Evolutionary conservation across 1,284 basidiomycete species (phyloP).

Genomic region (Irpex lacteus): DNA sequence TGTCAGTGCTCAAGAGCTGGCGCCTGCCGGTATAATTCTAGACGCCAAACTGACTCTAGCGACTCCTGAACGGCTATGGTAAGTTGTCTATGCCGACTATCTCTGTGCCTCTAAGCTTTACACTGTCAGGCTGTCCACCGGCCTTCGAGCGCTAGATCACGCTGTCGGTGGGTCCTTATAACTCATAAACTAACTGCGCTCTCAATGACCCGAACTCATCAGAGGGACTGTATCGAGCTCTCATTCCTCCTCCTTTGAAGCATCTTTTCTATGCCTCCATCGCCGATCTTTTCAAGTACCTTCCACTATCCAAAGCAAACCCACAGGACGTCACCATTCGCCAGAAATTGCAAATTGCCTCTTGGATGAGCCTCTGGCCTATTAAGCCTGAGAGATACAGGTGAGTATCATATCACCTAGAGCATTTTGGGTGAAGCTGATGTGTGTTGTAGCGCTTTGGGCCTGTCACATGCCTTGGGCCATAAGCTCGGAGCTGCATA

Average conservation of each 20-base stretch:
- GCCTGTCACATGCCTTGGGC: slow-evolving; percentile 72
- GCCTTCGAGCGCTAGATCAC: slow-evolving; percentile 77
- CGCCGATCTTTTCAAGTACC: slow-evolving; percentile 70
- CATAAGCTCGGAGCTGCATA: slow-evolving; percentile 78
- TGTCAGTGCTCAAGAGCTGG: slow-evolving; percentile 51
- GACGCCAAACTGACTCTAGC: slow-evolving; percentile 73
- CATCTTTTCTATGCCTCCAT: slow-evolving; percentile 65
- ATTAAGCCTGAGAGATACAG: slow-evolving; percentile 51
- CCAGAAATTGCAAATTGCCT: slow-evolving; percentile 70
- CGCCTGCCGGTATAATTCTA: slow-evolving; percentile 71
- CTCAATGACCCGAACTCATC: not conserved
- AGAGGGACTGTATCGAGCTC: slow-evolving; percentile 71
- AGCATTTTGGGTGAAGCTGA: not conserved
- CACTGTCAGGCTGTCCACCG: slow-evolving; percentile 66
- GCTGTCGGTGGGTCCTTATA: slow-evolving; percentile 51
- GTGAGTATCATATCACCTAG: slow-evolving; percentile 33
- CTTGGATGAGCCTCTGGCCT: slow-evolving; percentile 82
- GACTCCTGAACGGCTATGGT: slow-evolving; percentile 79
- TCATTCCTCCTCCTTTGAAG: slow-evolving; percentile 58
- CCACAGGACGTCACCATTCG: slow-evolving; percentile 56
- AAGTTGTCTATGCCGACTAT: slow-evolving; percentile 11
- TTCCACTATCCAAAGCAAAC: slow-evolving; percentile 62
- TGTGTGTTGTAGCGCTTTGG: slow-evolving; percentile 47
- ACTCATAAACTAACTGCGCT: not conserved
- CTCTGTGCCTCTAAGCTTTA: not conserved